Conservation (phyloP, 2,329 filamentous ascomycete species). For the Karstenula rhodostoma region DNA sequence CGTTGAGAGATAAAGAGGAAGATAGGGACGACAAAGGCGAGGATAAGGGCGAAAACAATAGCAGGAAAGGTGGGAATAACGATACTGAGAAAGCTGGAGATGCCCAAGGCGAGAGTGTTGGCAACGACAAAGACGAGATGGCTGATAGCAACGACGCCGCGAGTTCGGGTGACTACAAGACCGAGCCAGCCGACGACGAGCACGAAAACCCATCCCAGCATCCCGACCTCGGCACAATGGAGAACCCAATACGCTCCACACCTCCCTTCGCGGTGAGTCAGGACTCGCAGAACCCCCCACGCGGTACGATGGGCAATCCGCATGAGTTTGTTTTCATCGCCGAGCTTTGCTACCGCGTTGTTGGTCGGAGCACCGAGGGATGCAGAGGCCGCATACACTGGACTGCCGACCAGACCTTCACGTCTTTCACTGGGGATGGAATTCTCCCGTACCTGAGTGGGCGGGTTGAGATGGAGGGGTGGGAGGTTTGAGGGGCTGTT, state of each 20-base stretch:
- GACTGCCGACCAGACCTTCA: background rate
- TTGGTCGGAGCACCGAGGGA: background rate
- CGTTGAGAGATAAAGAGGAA: background rate
- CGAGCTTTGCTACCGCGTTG: background rate
- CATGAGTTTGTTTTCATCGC: background rate
- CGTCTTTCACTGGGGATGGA: background rate
- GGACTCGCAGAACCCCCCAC: too few relatives aligned
- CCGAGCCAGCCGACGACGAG: background rate
- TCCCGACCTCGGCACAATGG: too few relatives aligned
- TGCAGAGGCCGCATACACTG: background rate
- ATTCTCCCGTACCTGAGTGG: background rate
- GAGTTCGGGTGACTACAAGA: too few relatives aligned
- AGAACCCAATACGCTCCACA: too few relatives aligned
- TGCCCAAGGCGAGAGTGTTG: too few relatives aligned
- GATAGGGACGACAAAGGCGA: background rate
- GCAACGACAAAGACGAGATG: too few relatives aligned
- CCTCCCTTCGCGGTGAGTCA: too few relatives aligned
- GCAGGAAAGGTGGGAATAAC: too few relatives aligned
- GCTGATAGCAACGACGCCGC: too few relatives aligned
- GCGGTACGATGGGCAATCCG: too few relatives aligned
- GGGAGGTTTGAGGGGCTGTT: background rate
- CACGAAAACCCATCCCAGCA: background rate
- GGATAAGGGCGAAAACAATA: background rate
- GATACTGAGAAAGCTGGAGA: too few relatives aligned
- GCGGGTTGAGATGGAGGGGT: background rate